A percentile compares a stretch with the other conserved stretches of the same genome.
phyloP scores from a whole-genome alignment of 1,284 basidiomycete genomes.

The Puccinia triticina region DNA sequence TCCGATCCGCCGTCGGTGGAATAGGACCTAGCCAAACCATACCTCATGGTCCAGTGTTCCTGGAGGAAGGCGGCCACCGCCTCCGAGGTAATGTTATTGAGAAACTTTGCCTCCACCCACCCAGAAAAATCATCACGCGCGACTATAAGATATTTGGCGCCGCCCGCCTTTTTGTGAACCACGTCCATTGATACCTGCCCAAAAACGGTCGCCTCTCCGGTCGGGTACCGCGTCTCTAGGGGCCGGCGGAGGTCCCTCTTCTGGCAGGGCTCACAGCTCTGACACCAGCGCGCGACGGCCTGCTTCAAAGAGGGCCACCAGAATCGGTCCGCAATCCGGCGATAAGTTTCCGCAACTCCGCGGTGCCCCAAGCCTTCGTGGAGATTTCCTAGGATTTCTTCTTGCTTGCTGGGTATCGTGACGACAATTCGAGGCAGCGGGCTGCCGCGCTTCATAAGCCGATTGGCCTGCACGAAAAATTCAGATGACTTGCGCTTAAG shows the following conservation, averaged over 20 bases:
- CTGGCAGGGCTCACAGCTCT: not conserved
- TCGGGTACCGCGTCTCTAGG: not conserved
- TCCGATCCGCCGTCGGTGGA: not conserved
- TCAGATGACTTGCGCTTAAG: not conserved
- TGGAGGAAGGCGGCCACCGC: not conserved
- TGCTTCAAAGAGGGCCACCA: conserved; percentile 19
- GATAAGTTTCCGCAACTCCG: conserved; percentile 1
- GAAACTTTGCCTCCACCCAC: conserved; percentile 33
- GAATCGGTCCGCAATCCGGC: not conserved
- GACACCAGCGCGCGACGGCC: not conserved
- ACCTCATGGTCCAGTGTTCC: conserved; percentile 24
- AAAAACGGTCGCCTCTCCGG: not conserved
- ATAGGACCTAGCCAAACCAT: not conserved
- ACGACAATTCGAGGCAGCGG: not conserved
- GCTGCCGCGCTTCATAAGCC: not conserved
- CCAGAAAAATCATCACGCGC: conserved; percentile 49
- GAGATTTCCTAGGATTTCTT: not conserved
- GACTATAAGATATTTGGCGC: conserved; percentile 32
- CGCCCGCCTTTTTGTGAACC: conserved; percentile 29
- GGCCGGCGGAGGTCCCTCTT: not conserved
- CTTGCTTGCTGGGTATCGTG: not conserved
- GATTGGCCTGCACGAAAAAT: not conserved
- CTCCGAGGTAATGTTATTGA: conserved; percentile 4
- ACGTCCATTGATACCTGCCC: conserved; percentile 11
- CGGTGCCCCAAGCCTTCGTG: conserved; percentile 8